These are phyloP conservation scores for Poa pratensis DNA, from an alignment of 176 grass and related monocot species.

Conservation along the genomic window DNA sequence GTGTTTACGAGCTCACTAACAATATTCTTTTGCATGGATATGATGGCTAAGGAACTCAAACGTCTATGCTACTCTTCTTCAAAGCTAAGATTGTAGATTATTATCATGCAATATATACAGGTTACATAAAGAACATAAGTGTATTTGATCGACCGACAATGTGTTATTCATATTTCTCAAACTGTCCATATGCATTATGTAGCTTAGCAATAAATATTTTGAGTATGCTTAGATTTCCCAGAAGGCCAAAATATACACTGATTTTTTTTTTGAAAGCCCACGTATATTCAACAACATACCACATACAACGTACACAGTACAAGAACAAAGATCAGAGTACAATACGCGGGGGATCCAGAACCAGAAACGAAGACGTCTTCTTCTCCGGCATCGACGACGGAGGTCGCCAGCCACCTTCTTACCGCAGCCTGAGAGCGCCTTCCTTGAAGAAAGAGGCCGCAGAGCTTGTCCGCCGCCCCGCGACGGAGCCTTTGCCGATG, in stretches of 20 bases:
- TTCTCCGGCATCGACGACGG: no score
- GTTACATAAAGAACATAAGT: not conserved
- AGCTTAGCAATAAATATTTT: conserved; percentile 2
- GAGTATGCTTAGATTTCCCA: not conserved
- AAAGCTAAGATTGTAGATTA: conserved; percentile 15
- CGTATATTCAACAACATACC: no score
- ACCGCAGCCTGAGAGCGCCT: no score
- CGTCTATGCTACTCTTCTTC: not conserved
- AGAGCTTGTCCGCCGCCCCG: no score
- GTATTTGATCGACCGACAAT: conserved; percentile 19
- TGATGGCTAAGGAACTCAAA: conserved; percentile 11
- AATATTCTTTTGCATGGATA: conserved; percentile 8
- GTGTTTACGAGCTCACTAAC: conserved; percentile 16
- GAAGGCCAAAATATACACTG: not conserved
- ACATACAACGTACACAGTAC: no score
- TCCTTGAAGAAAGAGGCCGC: no score
- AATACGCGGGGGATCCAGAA: no score
- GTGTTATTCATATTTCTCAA: conserved; percentile 24
- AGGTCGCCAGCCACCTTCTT: no score
- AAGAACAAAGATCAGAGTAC: no score
- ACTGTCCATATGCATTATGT: conserved; percentile 15
- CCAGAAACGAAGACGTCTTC: no score
- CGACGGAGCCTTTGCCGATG: no score
- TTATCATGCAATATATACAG: conserved; percentile 20
- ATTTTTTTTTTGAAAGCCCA: no score